Conservation (phyloP, 2,329 filamentous ascomycete species). For the Hymenotorrendiella dingleyae region DNA sequence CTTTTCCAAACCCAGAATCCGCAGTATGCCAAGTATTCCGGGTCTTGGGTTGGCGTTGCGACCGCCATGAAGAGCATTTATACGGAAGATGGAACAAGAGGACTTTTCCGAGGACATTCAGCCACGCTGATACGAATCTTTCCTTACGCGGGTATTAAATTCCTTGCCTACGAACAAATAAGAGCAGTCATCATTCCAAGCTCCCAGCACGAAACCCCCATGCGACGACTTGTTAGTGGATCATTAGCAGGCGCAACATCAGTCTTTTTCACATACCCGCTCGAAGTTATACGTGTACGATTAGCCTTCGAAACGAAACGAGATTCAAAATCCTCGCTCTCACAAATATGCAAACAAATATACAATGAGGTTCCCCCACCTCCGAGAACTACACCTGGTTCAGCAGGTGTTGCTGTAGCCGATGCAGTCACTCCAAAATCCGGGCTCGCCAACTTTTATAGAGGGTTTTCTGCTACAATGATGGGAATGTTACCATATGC, state of each 20-base stretch:
- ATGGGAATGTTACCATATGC: constrained; percentile 96
- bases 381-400: constrained; percentile 36
- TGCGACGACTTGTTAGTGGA: constrained; percentile 69
- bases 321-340: constrained; percentile 61
- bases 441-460: constrained; percentile 86
- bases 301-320: constrained; percentile 89
- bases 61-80: constrained; percentile 82
- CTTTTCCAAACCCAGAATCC: constrained; percentile 95
- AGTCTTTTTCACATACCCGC: constrained; percentile 92
- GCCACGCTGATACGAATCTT: constrained; percentile 92
- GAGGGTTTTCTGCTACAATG: constrained; percentile 84
- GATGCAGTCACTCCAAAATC: constrained; percentile 51
- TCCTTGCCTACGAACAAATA: constrained; percentile 95
- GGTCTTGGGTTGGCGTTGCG: constrained; percentile 80
- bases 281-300: constrained; percentile 88
- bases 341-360: constrained; percentile 77
- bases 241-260: constrained; percentile 77
- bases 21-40: constrained; percentile 86
- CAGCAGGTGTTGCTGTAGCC: constrained; percentile 37
- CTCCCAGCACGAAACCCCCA: constrained; percentile 69
- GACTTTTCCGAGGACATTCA: constrained; percentile 89
- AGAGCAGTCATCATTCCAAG: constrained; percentile 69
- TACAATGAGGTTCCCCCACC: constrained; percentile 62
- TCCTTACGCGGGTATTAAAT: constrained; percentile 96
- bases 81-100: constrained; percentile 61